Evolutionary conservation across 2,329 filamentous ascomycete genomes (phyloP).

Genomic region (Pseudocercospora vitis): DNA sequence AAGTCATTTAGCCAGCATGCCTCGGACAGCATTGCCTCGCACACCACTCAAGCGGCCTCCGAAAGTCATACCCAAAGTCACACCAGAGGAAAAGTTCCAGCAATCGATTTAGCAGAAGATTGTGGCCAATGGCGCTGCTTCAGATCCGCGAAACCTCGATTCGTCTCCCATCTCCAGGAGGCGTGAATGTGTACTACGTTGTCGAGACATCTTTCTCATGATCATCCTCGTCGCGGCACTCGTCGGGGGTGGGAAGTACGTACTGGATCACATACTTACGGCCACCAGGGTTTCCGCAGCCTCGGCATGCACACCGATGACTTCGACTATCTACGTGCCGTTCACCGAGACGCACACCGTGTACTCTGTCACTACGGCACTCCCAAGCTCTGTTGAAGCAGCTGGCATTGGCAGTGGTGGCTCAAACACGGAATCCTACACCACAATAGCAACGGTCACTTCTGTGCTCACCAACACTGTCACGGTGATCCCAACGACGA

Average conservation of each 20-base stretch:
- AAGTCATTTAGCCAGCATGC: constrained; percentile 8
- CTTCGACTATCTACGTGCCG: constrained; percentile 29
- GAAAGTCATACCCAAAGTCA: not conserved
- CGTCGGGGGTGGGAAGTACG: constrained; percentile 25
- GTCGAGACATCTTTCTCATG: constrained; percentile 13
- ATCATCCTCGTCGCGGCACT: constrained; percentile 27
- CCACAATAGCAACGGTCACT: constrained; percentile 20
- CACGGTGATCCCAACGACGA: constrained; percentile 10
- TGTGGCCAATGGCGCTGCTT: not conserved
- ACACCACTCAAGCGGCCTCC: too few species aligned
- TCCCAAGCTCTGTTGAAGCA: constrained; percentile 8
- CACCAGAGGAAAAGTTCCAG: not conserved
- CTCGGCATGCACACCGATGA: constrained; percentile 29
- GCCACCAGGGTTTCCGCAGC: constrained; percentile 31
- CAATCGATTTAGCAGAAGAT: not conserved
- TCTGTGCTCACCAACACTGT: constrained; percentile 18
- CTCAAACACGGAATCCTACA: constrained; percentile 10
- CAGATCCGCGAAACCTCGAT: not conserved
- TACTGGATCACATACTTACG: constrained; percentile 35
- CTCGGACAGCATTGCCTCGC: not conserved
- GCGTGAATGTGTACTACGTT: constrained; percentile 2
- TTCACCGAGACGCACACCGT: constrained; percentile 31
- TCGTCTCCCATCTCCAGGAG: not conserved
- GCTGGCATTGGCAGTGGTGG: constrained; percentile 5
- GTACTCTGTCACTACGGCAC: constrained; percentile 18